Evolutionary conservation across 2,329 filamentous ascomycete genomes (phyloP).

Genomic region (Aureobasidium lini): DNA sequence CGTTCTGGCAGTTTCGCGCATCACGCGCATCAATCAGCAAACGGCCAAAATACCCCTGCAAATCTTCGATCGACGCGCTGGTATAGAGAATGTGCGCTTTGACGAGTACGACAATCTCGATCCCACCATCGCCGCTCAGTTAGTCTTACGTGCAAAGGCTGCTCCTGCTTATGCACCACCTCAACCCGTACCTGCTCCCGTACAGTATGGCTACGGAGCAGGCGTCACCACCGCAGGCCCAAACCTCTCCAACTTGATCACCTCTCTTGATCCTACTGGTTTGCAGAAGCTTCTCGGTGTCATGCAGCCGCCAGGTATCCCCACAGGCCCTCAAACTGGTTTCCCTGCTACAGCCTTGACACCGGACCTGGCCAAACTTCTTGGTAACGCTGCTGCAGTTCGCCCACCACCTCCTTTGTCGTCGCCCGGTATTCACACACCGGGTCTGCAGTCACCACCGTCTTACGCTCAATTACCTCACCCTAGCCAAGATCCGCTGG

Average conservation of each 20-base stretch:
- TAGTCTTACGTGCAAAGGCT: constrained; percentile 66
- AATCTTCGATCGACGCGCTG: constrained; percentile 73
- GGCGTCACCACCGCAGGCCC: constrained; percentile 19
- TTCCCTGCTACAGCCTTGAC: constrained; percentile 22
- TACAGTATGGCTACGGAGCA: constrained; percentile 26
- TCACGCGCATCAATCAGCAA: constrained; percentile 60
- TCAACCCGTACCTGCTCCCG: constrained; percentile 28
- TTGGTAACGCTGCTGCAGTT: constrained; percentile 21
- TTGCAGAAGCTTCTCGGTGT: constrained; percentile 64
- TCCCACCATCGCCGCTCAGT: constrained; percentile 67
- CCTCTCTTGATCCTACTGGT: constrained; percentile 59
- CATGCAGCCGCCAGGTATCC: constrained; percentile 39
- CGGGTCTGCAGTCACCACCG: not conserved
- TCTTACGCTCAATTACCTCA: constrained; percentile 19
- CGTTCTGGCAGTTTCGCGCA: constrained; percentile 73
- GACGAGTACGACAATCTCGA: constrained; percentile 84
- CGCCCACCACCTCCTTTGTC: constrained; percentile 13
- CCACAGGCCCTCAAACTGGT: constrained; percentile 21
- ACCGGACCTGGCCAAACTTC: constrained; percentile 32
- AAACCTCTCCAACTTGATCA: constrained; percentile 58
- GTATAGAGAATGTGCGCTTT: constrained; percentile 69
- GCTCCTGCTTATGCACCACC: constrained; percentile 27
- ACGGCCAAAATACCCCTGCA: constrained; percentile 71
- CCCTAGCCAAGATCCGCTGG: constrained; percentile 26
- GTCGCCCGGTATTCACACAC: not conserved